Base-by-base conservation (phyloP, 495 filamentous ascomycete species). In the Aspergillus egyptiacus region DNA sequence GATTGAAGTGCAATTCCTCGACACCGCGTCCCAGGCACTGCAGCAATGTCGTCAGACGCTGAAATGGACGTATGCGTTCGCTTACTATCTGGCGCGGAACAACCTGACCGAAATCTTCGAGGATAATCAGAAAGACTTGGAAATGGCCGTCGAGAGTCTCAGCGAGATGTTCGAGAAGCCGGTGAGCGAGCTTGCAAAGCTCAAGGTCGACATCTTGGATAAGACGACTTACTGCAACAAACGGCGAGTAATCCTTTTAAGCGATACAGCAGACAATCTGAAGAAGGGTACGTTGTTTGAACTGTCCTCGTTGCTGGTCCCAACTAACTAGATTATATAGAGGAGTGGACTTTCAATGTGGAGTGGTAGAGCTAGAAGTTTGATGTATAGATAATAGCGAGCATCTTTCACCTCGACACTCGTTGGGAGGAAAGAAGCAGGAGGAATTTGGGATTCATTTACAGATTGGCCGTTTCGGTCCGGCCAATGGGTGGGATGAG, bases 51-150 rank as follows among this genome's bases (percentile, higher is more conserved):
- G 93, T 0, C 91, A 96, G 69, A 98, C 91, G 0, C 74, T 98
- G 31, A 97, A 97, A 72, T 98, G 93, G 93, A 98, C 93, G 0
- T 98, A 98, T 61, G 94, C 93, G 0, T 98, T 98, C 69, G 93
- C 93, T 1, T 98, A 89, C 60, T 98, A 98, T 58, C 80, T 98
- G 4, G 85, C 87, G 4, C 82, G 91, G 25, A 96, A 96, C 73
- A 98, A 97, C 59, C 76, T 89, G 31, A 96, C 93, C 0, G 88
- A 91, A 63, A 97, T 98, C 42, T 98, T 98, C 54, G 93, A 98
- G 68, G 91, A 95, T 58, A 98, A 98, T 62, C 93, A 98, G 63
- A 96, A 95, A 66, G 94, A 98, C 62, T 71, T 98, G 19, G 94
- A 98, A 68, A 81, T 98, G 76, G 91, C 93, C 0, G 93, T 97